phyloP scores from a whole-genome alignment of 2,329 filamentous ascomycete species.

The Colletotrichum lindemuthianum region DNA sequence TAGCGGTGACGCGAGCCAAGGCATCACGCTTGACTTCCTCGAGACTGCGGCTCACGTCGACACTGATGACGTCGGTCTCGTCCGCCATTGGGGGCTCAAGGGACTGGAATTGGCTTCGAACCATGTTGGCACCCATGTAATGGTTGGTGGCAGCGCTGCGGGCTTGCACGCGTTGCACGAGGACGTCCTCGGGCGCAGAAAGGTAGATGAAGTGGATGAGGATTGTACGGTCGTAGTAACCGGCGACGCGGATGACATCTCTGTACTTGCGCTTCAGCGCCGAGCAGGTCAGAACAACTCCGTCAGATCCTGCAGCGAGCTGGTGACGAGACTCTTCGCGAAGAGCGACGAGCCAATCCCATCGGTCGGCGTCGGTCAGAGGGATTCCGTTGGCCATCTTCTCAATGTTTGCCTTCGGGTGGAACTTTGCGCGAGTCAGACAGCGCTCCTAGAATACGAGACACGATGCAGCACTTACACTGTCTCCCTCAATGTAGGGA shows the following conservation, averaged over 20 bases:
- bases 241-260: constrained; percentile 85
- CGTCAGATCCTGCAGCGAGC: constrained; percentile 66
- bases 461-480: constrained; percentile 64
- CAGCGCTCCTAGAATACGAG: background rate
- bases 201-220: constrained; percentile 94
- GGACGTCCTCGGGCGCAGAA: constrained; percentile 76
- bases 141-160: constrained; percentile 73
- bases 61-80: constrained; percentile 76
- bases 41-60: constrained; percentile 72
- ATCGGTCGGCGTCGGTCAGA: constrained; percentile 91
- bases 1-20: constrained; percentile 64
- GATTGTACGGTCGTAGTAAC: constrained; percentile 78
- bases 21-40: constrained; percentile 71
- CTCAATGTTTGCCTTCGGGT: constrained; percentile 80
- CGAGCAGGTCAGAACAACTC: constrained; percentile 96
- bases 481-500: constrained; percentile 81
- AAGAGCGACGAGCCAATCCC: constrained; percentile 92
- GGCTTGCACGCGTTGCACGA: constrained; percentile 78
- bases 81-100: constrained; percentile 83
- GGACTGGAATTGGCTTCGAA: constrained; percentile 87
- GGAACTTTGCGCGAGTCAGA: constrained; percentile 66
- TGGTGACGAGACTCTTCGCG: constrained; percentile 73
- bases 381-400: constrained; percentile 91
- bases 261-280: constrained; percentile 97
- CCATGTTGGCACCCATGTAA: constrained; percentile 97